Conservation (phyloP, 805 yeast genomes). For the Zygotorulaspora sp. region DNA sequence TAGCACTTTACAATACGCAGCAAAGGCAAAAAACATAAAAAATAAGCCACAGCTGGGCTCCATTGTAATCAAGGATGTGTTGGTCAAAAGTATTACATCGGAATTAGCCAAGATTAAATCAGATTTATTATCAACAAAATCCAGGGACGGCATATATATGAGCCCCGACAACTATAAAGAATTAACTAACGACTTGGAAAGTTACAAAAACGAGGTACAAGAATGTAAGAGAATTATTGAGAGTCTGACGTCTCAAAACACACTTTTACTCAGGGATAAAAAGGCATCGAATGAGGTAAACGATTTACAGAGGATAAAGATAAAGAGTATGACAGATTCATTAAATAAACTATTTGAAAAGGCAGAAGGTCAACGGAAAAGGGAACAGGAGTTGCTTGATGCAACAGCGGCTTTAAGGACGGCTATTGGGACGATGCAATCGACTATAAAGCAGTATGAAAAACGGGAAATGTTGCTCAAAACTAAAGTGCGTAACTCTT, state of each 20-base stretch:
- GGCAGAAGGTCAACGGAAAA: slow-evolving; percentile 26
- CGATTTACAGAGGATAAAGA: slow-evolving; percentile 27
- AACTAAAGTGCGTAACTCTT: slow-evolving; percentile 20
- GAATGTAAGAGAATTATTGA: slow-evolving; percentile 44
- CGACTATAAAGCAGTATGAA: slow-evolving; percentile 20
- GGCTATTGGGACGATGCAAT: slow-evolving; percentile 21
- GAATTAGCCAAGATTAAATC: slow-evolving; percentile 47
- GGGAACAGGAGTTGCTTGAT: slow-evolving; percentile 26
- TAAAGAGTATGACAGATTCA: slow-evolving; percentile 23
- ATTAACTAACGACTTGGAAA: slow-evolving; percentile 45
- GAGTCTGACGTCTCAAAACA: slow-evolving; percentile 38
- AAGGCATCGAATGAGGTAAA: slow-evolving; percentile 26
- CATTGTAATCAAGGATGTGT: slow-evolving; percentile 50
- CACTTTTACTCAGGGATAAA: slow-evolving; percentile 29
- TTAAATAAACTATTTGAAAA: slow-evolving; percentile 26
- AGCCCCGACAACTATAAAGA: slow-evolving; percentile 56
- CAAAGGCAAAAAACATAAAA: slow-evolving; percentile 75
- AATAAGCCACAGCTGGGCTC: slow-evolving; percentile 65
- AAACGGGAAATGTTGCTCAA: slow-evolving; percentile 21
- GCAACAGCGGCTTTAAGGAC: slow-evolving; percentile 21
- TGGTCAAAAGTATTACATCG: slow-evolving; percentile 44
- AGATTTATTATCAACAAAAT: slow-evolving; percentile 59
- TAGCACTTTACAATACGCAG: slow-evolving; percentile 83
- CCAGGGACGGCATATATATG: slow-evolving; percentile 62
- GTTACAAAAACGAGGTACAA: slow-evolving; percentile 45